Evolutionary conservation across 257 asterid genomes (phyloP), one percentile per base, ranked within the genome.

Genomic region (Eucommia ulmoides): DNA sequence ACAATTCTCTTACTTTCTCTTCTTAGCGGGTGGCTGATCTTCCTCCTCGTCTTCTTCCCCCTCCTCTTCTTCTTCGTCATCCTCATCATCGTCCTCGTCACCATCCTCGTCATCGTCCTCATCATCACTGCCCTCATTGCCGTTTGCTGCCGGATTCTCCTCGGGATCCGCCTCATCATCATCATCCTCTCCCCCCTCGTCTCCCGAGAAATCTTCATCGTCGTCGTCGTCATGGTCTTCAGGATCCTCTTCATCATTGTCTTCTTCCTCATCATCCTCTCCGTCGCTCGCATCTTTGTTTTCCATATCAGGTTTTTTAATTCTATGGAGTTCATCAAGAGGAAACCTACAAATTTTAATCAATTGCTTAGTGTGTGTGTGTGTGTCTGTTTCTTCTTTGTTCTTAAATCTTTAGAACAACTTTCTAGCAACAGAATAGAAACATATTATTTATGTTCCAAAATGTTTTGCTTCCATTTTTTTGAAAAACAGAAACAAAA

Each of bases 181-280:
- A 0, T 76, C 82, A 12, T 73, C 93, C 3, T 62, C 91, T 12
- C 75, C 93, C 38, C 71, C 87, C 60, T 79, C 93, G 1, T 82
- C 93, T 26, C 84, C 94, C 0, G 94, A 82, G 70, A 85, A 82
- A 71, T 82, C 96, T 50, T 77, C 94, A 12, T 85, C 96, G 0
- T 73, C 93, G 8, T 69, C 96, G 65, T 73, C 89, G 8, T 65
- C 78, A 5, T 65, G 67, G n/a, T 70, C 84, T 33, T 62, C 71
- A 19, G 68, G 81, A n/a, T 64, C 74, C 21, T 49, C 69, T 20
- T 68, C 88, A 0, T 69, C 84, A 0, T 73, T 85, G 0, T 77
- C 93, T 2, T 82, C 92, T 24, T 77, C 96, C 1, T 79, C 87
- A 4, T 84, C 93, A 16, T 84, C 76, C 59, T 84, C 95, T 1